Evolutionary conservation across 352 stramenopile species (phyloP), one percentile per base, ranked within the genome.

Genomic region (Phytophthora tentaculata): DNA sequence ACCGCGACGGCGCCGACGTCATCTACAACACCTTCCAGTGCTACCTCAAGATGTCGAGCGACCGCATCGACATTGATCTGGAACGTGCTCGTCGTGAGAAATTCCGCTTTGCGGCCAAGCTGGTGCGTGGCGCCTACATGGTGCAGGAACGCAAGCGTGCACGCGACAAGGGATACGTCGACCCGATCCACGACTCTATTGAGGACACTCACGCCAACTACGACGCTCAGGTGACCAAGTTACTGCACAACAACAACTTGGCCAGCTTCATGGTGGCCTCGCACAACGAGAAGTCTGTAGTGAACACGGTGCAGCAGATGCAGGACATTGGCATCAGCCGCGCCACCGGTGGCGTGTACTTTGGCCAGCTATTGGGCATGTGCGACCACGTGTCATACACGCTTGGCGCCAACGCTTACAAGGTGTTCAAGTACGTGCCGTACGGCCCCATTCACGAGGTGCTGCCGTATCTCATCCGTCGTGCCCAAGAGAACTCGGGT

Each of bases 21-120:
- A 98, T 99, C 69, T 99, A 98, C 88, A 98, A 98, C 76, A 99
- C 97, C 17, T 99, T 98, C 74, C 98, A 99, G 83, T 99, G 97
- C 81, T 99, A 99, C 83, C 83, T 99, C 29, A 98, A 98, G 72
- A 94, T 97, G 73, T 90, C 92, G 37, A 73, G 61, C 20, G 76
- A 97, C 63, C 86, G 92, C 52, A 81, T 99, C 5, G 81, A 90
- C 52, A 94, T 90, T 26, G 96, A 99, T 69, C 69, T 99, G 7
- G 88, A 98, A 69, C 81, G 96, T 43, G 91, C 97, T 43, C 81
- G 97, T 49, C 83, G 92, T 23, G 91, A 95, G 68, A 83, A 89
- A 26, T 99, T 97, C 73, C 84, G 91, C 16, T 98, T 99, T 76
- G 96, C 91, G n/a, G 97, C 90, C 61, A 99, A 99, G 74, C 83